Percentiles rank a stretch among this genome's conserved stretches.
Conservation (phyloP, 169 alveolate genomes). For the Cryptosporidium canis region DNA sequence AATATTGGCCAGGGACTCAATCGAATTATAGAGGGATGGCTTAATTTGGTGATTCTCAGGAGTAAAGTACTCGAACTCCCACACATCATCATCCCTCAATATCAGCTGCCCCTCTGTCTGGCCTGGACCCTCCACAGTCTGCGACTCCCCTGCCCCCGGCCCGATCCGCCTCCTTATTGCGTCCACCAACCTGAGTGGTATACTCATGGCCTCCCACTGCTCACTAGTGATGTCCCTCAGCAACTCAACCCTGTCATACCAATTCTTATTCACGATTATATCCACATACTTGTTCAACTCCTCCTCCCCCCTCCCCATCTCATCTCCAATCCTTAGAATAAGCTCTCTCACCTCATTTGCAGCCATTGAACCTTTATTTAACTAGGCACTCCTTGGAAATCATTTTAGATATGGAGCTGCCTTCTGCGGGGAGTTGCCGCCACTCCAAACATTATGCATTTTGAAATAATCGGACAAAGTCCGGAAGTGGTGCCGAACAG, state of each 20-base stretch:
- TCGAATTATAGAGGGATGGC: constrained; percentile 35
- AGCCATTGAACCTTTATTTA: neutral
- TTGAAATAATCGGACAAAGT: neutral
- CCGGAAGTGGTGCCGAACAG: too few relatives aligned
- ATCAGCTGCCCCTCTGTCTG: neutral
- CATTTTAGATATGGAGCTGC: neutral
- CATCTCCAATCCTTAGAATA: constrained; percentile 17
- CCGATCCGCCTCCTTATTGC: neutral
- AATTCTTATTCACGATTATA: constrained; percentile 40
- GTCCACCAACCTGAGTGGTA: constrained; percentile 45
- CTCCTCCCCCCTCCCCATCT: constrained; percentile 30
- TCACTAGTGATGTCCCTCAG: constrained; percentile 19
- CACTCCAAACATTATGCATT: neutral
- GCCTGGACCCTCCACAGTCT: neutral
- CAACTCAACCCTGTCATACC: constrained; percentile 52
- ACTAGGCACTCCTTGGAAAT: neutral
- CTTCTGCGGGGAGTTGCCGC: neutral
- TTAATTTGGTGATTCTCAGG: constrained; percentile 30
- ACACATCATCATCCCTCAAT: constrained; percentile 1
- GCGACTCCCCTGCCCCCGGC: neutral
- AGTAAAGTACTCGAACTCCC: constrained; percentile 52
- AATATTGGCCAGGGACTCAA: constrained; percentile 1
- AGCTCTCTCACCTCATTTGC: constrained; percentile 38
- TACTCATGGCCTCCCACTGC: constrained; percentile 58
- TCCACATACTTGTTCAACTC: constrained; percentile 55